Base-by-base conservation (phyloP, 2,329 filamentous ascomycete genomes). In the Cryphonectria japonica region DNA sequence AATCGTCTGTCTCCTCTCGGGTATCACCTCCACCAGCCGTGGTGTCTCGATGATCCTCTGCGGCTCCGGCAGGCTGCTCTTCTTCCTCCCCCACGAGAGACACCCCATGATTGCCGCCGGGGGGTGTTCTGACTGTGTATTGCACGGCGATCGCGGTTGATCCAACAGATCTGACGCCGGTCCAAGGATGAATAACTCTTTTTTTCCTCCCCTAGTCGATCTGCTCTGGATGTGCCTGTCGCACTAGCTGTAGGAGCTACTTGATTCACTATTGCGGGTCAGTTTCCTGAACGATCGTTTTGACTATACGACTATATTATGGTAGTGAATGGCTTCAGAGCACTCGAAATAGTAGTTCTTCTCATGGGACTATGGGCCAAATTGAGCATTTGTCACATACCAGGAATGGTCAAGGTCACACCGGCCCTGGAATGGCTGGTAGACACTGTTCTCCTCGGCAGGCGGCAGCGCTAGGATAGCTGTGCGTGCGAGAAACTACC, bases 81-180 rank as follows among this genome's bases (percentile, higher is more conserved):
- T 66, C 57, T 66, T 67, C 11, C 14, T 65, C 39, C 66, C 57
- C 62, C 69, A 68, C 6, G 62, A 16, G n/a, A 71, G 66, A 13
- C 54, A 68, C 16, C 54, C 69, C 52, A 72, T 54, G 8, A 64
- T 29, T 3, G 66, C 32, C 8, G 63, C 22, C 34, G 11, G 32
- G 22, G 43, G 16, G 43, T 22, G n/a, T n/a, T 1, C n/a, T 39
- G 61, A 16, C 5, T 50, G 43, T 54, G 50, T 43, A 63, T 62
- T 3, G 2, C 46, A 50, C 60, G 37, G 60, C 32, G 60, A 39
- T 22, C 9, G 41, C 37, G 61, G 22, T 16, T 8, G 6, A 3
- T 50, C 46, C 11, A 39, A 16, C 22, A 32, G 61, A 64, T 39
- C 37, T 46, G 34, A 26, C 61, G 61, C 39, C 34, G 59, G 32